Conservation (phyloP, 1,284 basidiomycete genomes). For the Ceratobasidium theobromae region DNA sequence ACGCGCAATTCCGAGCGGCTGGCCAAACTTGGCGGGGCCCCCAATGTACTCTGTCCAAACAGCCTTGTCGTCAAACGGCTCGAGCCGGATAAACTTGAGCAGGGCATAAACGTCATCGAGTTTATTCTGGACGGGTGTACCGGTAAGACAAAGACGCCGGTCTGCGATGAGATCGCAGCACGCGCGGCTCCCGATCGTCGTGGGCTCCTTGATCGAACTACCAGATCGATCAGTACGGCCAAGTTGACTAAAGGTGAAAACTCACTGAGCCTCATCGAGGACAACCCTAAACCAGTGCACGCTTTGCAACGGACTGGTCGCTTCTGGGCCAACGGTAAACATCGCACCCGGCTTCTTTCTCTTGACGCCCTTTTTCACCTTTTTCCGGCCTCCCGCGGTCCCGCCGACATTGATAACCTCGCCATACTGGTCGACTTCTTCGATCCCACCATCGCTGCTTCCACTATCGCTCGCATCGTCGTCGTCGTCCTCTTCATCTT, state of each 20-base stretch:
- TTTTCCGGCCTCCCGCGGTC: conserved; percentile 62
- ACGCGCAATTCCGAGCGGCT: conserved; percentile 89
- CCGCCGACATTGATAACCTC: conserved; percentile 58
- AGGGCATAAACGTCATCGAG: conserved; percentile 97
- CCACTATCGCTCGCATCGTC: conserved; percentile 69
- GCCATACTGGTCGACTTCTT: conserved; percentile 70
- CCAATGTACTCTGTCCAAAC: conserved; percentile 94
- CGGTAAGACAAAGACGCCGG: conserved; percentile 90
- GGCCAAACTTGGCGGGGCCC: conserved; percentile 86
- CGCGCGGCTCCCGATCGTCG: conserved; percentile 90
- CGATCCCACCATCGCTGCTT: conserved; percentile 49
- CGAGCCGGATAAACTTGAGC: conserved; percentile 91
- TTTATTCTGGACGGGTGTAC: conserved; percentile 98
- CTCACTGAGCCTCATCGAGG: conserved; percentile 97
- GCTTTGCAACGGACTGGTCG: conserved; percentile 86
- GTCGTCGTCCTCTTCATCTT: conserved; percentile 49
- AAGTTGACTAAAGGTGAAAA: conserved; percentile 38
- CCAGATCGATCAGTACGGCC: conserved; percentile 6
- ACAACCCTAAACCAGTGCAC: conserved; percentile 98
- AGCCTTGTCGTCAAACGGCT: conserved; percentile 91
- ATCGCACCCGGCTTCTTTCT: conserved; percentile 42
- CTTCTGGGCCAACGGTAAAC: conserved; percentile 50
- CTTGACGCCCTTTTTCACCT: conserved; percentile 58
- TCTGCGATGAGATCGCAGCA: conserved; percentile 94
- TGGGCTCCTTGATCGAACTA: conserved; percentile 95